Base-by-base conservation (phyloP, 768 basidiomycete genomes). In the Boletus rubroflammeus region DNA sequence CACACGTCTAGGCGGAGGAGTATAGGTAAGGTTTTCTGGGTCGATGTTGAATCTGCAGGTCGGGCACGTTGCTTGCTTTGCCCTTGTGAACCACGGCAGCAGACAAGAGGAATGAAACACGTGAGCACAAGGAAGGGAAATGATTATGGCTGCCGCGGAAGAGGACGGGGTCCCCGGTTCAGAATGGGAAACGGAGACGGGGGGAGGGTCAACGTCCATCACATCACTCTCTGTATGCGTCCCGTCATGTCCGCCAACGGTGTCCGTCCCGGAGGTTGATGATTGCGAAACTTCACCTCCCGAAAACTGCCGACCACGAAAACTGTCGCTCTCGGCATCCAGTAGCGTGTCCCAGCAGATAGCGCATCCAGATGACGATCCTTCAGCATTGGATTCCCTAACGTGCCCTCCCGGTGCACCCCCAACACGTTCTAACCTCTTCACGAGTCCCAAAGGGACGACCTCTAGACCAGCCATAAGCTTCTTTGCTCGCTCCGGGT, bases 11-110 rank as follows among this genome's bases (percentile, higher is more conserved):
- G 62, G 47, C 10, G 26, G 56, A 3, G 64, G 62, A 34, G 62
- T 61, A 51, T 75, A 82, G 0, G 87, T 89, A 43, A 90, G 68
- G 53, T 84, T 84, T 51, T 89, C 84, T 0, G 90, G 90, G 63
- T 92, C 90, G 50, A 92, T 81, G 58, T 92, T 84, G 62, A 92
- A 92, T 57, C 90, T 74, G 70, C 90, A 92, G 0, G 87, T 88
- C 0, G 90, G 90, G 60, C 90, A 92, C 2, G 90, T 91, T 19
- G 90, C 90, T 59, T 87, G 86, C 40, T 76, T 78, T 11, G 88
- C 86, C 53, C 86, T 76, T 3, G 89, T 82, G 68, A 92, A 92
- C 90, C 90, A 92, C 1, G 90, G 90, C 10, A 87, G 66, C 34
- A 92, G 79, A 69, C 90, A 92, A 0, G 82, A 76, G 1, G 86